Evolutionary conservation across 352 stramenopile genomes (phyloP).

Genomic region (Hyaloperonospora arabidopsidis): DNA sequence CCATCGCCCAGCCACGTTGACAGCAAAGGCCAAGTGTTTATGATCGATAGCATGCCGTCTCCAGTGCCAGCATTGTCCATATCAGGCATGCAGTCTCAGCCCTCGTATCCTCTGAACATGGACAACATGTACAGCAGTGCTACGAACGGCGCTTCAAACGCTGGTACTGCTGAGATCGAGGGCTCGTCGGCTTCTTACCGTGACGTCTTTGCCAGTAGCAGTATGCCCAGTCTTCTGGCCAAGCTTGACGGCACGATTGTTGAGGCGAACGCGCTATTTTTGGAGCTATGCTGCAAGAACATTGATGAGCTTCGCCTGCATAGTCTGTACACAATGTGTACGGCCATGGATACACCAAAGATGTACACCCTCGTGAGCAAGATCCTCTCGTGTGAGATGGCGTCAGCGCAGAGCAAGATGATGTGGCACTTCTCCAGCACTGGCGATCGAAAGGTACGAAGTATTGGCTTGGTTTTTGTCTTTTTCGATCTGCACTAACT

Average conservation of each 20-base stretch:
- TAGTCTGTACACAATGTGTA: conserved; percentile 78
- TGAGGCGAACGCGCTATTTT: conserved; percentile 66
- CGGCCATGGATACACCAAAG: conserved; percentile 61
- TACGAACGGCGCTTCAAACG: conserved; percentile 14
- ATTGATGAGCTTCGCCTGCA: conserved; percentile 70
- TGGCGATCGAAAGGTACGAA: conserved; percentile 57
- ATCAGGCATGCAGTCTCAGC: conserved; percentile 41
- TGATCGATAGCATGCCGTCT: conserved; percentile 73
- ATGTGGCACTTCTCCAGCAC: conserved; percentile 72
- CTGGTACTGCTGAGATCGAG: conserved; percentile 41
- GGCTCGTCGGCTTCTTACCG: conserved; percentile 61
- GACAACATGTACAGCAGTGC: conserved; percentile 30
- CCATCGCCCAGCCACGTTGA: conserved; percentile 30
- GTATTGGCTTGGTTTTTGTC: neutral
- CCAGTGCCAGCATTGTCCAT: conserved; percentile 63
- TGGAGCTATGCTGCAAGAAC: conserved; percentile 74
- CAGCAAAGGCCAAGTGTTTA: conserved; percentile 48
- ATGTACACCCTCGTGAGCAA: conserved; percentile 77
- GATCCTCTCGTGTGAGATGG: conserved; percentile 68
- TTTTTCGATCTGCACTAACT: conserved; percentile 5
- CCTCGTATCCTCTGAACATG: conserved; percentile 58
- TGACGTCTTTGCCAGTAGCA: conserved; percentile 69
- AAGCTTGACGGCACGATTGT: conserved; percentile 77
- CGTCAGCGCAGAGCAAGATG: conserved; percentile 79
- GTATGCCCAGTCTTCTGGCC: conserved; percentile 66